A percentile compares a stretch with the other conserved stretches of the same genome.
phyloP scores from a whole-genome alignment of 441 rosid species.

The Macaranga tanarius region DNA sequence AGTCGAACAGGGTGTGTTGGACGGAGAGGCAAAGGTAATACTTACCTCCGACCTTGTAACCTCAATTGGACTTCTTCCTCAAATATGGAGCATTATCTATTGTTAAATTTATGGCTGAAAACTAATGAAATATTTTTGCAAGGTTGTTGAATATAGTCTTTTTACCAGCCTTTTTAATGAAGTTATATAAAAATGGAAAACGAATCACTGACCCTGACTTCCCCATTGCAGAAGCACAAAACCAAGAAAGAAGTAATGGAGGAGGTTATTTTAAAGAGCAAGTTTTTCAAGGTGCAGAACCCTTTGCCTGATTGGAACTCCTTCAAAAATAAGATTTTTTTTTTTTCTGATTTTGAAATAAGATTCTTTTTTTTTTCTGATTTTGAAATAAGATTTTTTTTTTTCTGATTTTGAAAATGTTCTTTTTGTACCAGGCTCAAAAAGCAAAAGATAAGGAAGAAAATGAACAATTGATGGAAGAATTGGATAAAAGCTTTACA shows the following conservation, averaged over 20 bases:
- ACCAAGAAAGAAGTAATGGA: conserved; percentile 87
- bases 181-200: not conserved
- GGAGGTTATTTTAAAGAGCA: conserved; percentile 93
- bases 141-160: not conserved
- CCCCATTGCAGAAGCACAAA: conserved; percentile 62
- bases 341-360: conserved; percentile 17
- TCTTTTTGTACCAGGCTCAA: conserved; percentile 56
- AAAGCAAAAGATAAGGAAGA: conserved; percentile 84
- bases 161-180: not conserved
- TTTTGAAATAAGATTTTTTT: conserved; percentile 10
- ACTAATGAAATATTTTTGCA: conserved; percentile 3
- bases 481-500: conserved; percentile 64
- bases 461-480: conserved; percentile 72
- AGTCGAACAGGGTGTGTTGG: conserved; percentile 25
- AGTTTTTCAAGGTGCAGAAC: conserved; percentile 76
- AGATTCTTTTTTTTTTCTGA: too few species aligned
- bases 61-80: not conserved
- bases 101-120: not conserved
- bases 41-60: conserved; percentile 4
- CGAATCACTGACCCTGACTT: not conserved
- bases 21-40: conserved; percentile 66
- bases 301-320: conserved; percentile 12
- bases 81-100: too few species aligned
- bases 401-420: conserved; percentile 11
- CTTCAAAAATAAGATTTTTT: conserved; percentile 4